Evolutionary conservation across 441 rosid genomes (phyloP).

Genomic region (Syzygium syzygioides): DNA sequence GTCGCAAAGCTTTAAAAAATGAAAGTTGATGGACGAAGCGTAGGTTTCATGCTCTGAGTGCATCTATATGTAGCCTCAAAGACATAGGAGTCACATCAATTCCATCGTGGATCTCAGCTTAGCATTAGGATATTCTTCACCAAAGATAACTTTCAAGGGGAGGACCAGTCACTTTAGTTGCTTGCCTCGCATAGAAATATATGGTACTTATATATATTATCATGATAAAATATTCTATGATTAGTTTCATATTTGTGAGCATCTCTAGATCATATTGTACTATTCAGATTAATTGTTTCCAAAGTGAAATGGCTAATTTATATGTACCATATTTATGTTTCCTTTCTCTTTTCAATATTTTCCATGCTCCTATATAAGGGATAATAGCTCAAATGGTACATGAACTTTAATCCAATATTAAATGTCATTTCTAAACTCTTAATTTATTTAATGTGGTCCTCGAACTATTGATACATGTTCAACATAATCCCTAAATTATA

Average conservation of each 20-base stretch:
- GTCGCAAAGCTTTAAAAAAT: neutral
- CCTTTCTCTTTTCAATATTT: no score
- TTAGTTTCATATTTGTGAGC: neutral
- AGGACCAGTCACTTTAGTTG: neutral
- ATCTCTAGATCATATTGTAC: no score
- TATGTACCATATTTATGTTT: no score
- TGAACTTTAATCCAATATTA: no score
- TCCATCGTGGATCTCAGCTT: neutral
- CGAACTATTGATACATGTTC: no score
- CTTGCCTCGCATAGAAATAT: neutral
- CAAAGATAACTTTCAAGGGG: neutral
- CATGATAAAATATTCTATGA: neutral
- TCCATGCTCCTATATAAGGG: no score
- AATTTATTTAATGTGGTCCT: no score
- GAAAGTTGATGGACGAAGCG: neutral
- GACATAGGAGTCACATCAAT: neutral
- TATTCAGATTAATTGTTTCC: no score
- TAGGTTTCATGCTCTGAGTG: neutral
- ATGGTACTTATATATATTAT: neutral
- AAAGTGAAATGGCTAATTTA: no score
- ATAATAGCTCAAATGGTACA: no score
- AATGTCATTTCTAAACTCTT: no score
- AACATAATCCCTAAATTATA: no score
- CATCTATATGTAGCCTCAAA: neutral
- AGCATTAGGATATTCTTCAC: neutral